Percentiles rank a stretch among this genome's conserved stretches.
phyloP scores from a whole-genome alignment of 2,329 filamentous ascomycete species.

The Sporothrix brasiliensis region DNA sequence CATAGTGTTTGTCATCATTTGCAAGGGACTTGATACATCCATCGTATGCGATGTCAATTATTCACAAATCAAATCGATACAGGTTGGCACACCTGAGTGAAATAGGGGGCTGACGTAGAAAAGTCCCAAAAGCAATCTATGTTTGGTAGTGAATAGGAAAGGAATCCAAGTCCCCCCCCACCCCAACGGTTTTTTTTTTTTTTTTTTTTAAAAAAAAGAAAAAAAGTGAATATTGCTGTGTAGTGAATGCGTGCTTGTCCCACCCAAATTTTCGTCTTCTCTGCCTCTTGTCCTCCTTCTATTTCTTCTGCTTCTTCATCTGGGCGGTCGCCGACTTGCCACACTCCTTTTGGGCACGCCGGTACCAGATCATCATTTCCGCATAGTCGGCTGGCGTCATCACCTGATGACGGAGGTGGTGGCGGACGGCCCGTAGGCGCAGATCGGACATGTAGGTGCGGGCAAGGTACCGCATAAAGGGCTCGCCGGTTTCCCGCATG shows the following conservation, averaged over 20 bases:
- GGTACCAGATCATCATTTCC: constrained; percentile 16
- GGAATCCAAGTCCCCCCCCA: neutral
- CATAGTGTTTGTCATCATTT: too few relatives aligned
- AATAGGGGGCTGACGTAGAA: neutral
- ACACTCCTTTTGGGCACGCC: neutral
- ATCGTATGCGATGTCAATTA: too few relatives aligned
- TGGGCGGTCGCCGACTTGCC: neutral
- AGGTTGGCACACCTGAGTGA: too few relatives aligned
- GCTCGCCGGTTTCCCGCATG: neutral
- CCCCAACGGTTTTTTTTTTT: too few relatives aligned
- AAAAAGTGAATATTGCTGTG: neutral
- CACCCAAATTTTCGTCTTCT: neutral
- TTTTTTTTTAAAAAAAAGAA: neutral
- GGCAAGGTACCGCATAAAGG: constrained; percentile 21
- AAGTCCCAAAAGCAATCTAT: neutral
- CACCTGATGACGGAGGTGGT: neutral
- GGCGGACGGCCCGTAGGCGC: neutral
- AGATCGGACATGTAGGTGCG: constrained; percentile 18
- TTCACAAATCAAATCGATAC: too few relatives aligned
- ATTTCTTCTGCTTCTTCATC: neutral
- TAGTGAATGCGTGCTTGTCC: neutral
- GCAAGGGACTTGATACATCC: too few relatives aligned
- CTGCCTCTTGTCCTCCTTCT: neutral
- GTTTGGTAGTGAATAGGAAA: neutral
- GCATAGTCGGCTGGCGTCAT: neutral